Evolutionary conservation across 257 asterid species (phyloP), one percentile per base, ranked within the genome.

Genomic region (Sherardia arvensis): DNA sequence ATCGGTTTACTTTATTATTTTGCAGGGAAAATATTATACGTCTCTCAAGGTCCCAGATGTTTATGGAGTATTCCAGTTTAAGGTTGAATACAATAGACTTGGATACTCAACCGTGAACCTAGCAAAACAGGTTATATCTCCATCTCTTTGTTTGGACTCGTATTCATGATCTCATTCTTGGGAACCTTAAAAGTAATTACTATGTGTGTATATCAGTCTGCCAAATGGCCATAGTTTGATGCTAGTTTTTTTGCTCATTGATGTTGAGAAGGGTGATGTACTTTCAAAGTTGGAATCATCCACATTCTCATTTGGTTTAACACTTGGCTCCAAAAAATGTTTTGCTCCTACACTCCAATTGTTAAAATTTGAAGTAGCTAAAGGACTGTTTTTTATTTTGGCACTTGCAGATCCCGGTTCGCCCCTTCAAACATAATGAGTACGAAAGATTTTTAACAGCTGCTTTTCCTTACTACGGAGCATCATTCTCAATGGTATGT

Each of bases 31-130:
- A 38, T 83, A 80, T 75, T 74, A 83, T 75, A 79, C 96, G 30
- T 73, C 91, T 30, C 81, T 89, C 76, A 89, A 89, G 82, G 93
- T 89, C 18, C 96, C 96, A 55, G 96, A 89, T 81, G 87, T 86
- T 62, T 89, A 89, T 75, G 96, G 96, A 48, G 96, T 89, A 64
- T 89, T 89, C 83, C 94, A 86, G 87, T 89, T 89, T 59, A 89
- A 89, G 81, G 84, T 89, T 40, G 95, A 86, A 78, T 89, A 89
- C 61, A 76, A 83, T 68, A 84, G 78, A 72, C 85, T 89, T 73
- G 96, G 96, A 59, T 87, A 84, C 67, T 78, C 95, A 71, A 74
- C 72, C 69, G 70, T 89, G 74, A 77, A 83, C 54, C 84, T 89
- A 53, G 74, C 96, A 25, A 86, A 89, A 73, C 96, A 86, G 96